Conservation (phyloP, 345 rosid genomes). For the Eucalyptus lansdowneana region DNA sequence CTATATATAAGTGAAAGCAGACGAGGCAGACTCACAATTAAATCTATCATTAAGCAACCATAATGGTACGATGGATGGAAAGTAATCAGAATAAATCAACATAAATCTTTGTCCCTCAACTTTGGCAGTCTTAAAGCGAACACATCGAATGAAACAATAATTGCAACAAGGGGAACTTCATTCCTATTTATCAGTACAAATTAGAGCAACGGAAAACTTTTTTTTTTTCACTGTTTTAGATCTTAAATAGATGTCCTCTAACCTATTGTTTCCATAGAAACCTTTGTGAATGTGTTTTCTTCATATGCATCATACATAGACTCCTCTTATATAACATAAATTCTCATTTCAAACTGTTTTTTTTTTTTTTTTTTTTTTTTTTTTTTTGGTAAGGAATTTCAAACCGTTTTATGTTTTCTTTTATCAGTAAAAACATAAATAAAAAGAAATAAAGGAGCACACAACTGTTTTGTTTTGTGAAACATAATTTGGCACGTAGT, state of each 20-base stretch:
- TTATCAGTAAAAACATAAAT: neutral
- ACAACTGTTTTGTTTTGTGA: neutral
- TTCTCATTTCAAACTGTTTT: neutral
- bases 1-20: neutral
- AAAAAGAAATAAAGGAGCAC: neutral
- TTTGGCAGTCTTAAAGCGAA: neutral
- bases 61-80: neutral
- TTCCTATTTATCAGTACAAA: neutral
- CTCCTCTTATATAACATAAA: neutral
- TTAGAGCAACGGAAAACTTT: neutral
- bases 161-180: neutral
- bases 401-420: neutral
- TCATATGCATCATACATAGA: neutral
- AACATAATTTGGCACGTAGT: neutral
- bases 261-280: neutral
- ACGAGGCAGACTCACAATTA: neutral
- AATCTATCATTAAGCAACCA: neutral
- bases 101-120: neutral
- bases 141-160: neutral
- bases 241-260: neutral
- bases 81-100: neutral
- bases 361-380: neutral
- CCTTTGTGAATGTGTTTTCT: neutral
- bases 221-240: neutral
- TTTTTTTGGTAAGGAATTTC: neutral